Conservation (phyloP, 2,329 filamentous ascomycete genomes). For the Emmonsiellopsis sp. region DNA sequence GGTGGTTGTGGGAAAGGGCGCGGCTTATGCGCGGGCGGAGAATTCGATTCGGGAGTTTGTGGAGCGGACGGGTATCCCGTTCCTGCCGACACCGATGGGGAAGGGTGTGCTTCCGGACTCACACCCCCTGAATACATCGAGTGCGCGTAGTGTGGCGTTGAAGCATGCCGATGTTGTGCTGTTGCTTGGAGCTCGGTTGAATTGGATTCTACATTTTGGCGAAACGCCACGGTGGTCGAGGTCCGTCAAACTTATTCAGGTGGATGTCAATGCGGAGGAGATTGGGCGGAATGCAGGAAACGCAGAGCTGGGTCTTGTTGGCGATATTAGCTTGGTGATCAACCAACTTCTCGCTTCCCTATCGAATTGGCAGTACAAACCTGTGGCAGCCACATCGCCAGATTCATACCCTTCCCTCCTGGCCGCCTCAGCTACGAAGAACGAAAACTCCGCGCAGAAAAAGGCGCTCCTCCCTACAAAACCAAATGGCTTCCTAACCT, state of each 20-base stretch:
- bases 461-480: constrained; percentile 31
- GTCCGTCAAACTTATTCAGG: constrained; percentile 44
- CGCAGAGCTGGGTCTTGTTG: constrained; percentile 41
- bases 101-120: constrained; percentile 50
- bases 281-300: constrained; percentile 44
- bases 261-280: constrained; percentile 47
- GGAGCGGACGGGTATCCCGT: constrained; percentile 42
- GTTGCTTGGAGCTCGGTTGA: constrained; percentile 46
- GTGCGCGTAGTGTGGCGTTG: constrained; percentile 46
- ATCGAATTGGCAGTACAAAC: constrained; percentile 37
- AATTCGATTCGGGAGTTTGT: constrained; percentile 36
- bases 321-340: constrained; percentile 43
- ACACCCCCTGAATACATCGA: constrained; percentile 44
- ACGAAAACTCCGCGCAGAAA: constrained; percentile 37
- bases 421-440: constrained; percentile 31
- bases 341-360: constrained; percentile 38
- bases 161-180: constrained; percentile 48
- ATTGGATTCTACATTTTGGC: constrained; percentile 52
- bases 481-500: constrained; percentile 36
- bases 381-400: constrained; percentile 21
- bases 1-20: constrained; percentile 48
- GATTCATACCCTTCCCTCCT: constrained; percentile 21
- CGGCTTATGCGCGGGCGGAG: constrained; percentile 46
- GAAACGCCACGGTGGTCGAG: constrained; percentile 46
- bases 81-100: constrained; percentile 51